A percentile compares a stretch with the other conserved stretches of the same genome.
Conservation (phyloP, 352 stramenopile species). For the Phytophthora pisi region DNA sequence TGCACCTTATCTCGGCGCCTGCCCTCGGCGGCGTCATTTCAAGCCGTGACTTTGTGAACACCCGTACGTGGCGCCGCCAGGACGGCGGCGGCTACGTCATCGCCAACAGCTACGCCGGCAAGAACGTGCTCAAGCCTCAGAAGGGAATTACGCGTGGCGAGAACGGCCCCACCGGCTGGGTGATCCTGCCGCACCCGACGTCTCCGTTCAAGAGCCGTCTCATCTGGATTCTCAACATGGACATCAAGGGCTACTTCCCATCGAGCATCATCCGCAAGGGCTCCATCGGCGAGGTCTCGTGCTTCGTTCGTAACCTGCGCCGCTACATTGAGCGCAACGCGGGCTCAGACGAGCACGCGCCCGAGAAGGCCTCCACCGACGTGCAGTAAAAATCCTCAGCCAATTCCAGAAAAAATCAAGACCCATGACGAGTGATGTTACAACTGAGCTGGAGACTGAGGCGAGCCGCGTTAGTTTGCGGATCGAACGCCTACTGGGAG, state of each 20-base stretch:
- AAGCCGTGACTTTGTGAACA: conserved; percentile 85
- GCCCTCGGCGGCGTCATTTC: conserved; percentile 78
- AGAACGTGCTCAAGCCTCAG: conserved; percentile 67
- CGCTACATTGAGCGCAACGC: conserved; percentile 64
- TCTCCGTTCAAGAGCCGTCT: conserved; percentile 81
- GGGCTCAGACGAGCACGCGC: conserved; percentile 15
- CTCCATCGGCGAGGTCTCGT: conserved; percentile 77
- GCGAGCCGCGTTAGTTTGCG: conserved; percentile 18
- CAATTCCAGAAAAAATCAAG: conserved; percentile 34
- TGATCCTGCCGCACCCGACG: conserved; percentile 76
- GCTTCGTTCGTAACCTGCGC: conserved; percentile 82
- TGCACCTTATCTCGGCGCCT: conserved; percentile 70
- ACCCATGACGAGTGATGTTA: conserved; percentile 32
- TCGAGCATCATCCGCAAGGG: conserved; percentile 80
- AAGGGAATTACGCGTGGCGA: conserved; percentile 82
- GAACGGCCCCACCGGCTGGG: conserved; percentile 75
- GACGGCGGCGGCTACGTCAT: conserved; percentile 76
- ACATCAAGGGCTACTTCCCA: conserved; percentile 88
- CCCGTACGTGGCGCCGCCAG: conserved; percentile 72
- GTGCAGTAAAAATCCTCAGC: conserved; percentile 41
- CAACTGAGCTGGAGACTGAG: conserved; percentile 11
- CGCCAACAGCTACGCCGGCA: conserved; percentile 64
- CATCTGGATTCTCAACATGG: conserved; percentile 85
- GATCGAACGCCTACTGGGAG: conserved; percentile 30
- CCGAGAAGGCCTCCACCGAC: conserved; percentile 27